A percentile compares a stretch with the other conserved stretches of the same genome.
phyloP scores from a whole-genome alignment of 345 rosid genomes.

The Barbarea vulgaris region DNA sequence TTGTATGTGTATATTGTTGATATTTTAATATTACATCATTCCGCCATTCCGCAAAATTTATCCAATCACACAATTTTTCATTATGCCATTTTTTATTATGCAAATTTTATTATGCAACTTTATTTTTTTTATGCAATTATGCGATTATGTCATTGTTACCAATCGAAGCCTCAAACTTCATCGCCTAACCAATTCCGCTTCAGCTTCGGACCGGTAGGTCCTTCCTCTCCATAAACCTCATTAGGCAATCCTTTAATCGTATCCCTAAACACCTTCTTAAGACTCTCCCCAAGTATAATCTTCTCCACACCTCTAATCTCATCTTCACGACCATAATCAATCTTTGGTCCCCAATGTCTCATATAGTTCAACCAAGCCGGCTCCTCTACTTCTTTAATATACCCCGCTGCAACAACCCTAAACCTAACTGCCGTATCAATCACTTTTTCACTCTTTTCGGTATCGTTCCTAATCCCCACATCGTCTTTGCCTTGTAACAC shows the following conservation, averaged over 20 bases:
- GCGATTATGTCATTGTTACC: too few species aligned
- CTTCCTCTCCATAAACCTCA: constrained; percentile 71
- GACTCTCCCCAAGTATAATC: constrained; percentile 49
- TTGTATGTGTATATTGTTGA: too few species aligned
- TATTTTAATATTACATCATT: too few species aligned
- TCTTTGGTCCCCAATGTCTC: constrained; percentile 84
- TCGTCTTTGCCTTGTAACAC: constrained; percentile 65
- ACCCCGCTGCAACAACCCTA: constrained; percentile 55
- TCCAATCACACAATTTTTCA: too few species aligned
- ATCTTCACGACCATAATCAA: constrained; percentile 50
- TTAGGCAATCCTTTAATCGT: constrained; percentile 55
- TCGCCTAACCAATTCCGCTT: constrained; percentile 67
- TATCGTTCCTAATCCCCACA: constrained; percentile 74
- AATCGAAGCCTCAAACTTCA: too few species aligned
- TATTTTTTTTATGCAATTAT: too few species aligned
- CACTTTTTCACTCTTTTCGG: constrained; percentile 54
- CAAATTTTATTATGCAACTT: too few species aligned
- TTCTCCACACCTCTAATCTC: constrained; percentile 58
- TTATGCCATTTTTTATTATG: too few species aligned
- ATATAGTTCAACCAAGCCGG: constrained; percentile 68
- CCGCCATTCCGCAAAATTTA: too few species aligned
- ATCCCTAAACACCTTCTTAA: constrained; percentile 51
- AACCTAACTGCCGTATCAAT: constrained; percentile 52
- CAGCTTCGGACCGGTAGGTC: constrained; percentile 81
- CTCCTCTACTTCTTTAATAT: constrained; percentile 44